A percentile compares a stretch with the other conserved stretches of the same genome.
phyloP scores from a whole-genome alignment of 2,329 filamentous ascomycete species.

The Colletotrichum godetiae region DNA sequence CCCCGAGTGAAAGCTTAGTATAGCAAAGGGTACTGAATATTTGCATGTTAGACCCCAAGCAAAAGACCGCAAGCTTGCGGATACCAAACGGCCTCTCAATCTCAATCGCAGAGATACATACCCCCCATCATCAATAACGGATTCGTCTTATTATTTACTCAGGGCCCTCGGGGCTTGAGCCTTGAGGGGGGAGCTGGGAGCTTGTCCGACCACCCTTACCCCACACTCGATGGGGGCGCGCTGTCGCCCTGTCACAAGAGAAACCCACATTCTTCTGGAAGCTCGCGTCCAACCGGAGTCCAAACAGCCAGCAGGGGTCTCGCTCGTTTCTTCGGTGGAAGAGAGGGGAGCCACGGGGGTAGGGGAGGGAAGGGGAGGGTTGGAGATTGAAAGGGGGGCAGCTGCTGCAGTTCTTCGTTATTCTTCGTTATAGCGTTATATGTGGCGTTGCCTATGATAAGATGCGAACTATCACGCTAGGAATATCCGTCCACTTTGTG shows the following conservation, averaged over 20 bases:
- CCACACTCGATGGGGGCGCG: constrained; percentile 11
- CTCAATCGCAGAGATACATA: constrained; percentile 10
- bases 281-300: constrained; percentile 23
- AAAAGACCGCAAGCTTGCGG: neutral
- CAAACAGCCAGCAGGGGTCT: constrained; percentile 6
- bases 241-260: neutral
- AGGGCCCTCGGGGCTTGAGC: neutral
- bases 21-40: neutral
- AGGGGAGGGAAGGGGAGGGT: neutral
- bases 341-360: neutral
- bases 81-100: neutral
- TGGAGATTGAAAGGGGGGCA: constrained; percentile 26
- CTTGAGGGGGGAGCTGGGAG: neutral
- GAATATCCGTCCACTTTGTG: constrained; percentile 4
- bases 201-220: constrained; percentile 20
- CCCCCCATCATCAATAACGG: constrained; percentile 13
- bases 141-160: constrained; percentile 14
- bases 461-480: constrained; percentile 26
- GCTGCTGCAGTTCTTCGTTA: neutral
- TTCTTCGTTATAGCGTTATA: neutral
- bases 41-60: neutral
- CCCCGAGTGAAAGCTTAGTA: constrained; percentile 12
- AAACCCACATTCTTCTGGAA: constrained; percentile 33
- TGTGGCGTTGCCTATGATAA: constrained; percentile 17
- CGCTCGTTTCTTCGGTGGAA: neutral